Percentiles rank a stretch among this genome's conserved stretches.
These are phyloP conservation scores for Xerocomus minutiporus DNA, from an alignment of 1,284 basidiomycete species.

Conservation along the genomic window DNA sequence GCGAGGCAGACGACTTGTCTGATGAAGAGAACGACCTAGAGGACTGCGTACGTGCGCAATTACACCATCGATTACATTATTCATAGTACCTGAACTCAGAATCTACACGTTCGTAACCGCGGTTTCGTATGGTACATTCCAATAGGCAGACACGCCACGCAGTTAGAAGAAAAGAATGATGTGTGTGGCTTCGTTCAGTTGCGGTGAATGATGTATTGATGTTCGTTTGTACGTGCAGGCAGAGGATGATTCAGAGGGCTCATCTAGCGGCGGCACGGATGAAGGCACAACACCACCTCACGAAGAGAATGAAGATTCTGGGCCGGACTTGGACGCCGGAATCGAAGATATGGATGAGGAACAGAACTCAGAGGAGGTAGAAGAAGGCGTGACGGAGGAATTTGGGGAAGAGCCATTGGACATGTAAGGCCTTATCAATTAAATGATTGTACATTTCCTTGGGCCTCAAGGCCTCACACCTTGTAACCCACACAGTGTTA, in stretches of 20 bases:
- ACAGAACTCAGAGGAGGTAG: constrained; percentile 26
- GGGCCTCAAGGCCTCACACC: neutral
- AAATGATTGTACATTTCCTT: neutral
- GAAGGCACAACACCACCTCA: constrained; percentile 45
- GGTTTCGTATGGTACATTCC: constrained; percentile 68
- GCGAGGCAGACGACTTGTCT: constrained; percentile 80
- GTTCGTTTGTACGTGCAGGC: constrained; percentile 31
- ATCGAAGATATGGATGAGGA: constrained; percentile 72
- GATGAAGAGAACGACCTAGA: constrained; percentile 80
- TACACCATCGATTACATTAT: neutral
- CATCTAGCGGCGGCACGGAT: constrained; percentile 35
- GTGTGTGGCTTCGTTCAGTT: constrained; percentile 38
- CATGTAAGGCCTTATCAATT: constrained; percentile 3
- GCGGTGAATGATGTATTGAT: neutral
- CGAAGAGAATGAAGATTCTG: constrained; percentile 55
- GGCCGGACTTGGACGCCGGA: constrained; percentile 60
- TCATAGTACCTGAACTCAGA: constrained; percentile 37
- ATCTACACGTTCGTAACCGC: constrained; percentile 53
- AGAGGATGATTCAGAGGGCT: constrained; percentile 40
- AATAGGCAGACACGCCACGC: constrained; percentile 65
- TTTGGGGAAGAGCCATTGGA: constrained; percentile 32
- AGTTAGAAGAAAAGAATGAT: constrained; percentile 79
- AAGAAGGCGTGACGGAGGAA: constrained; percentile 27
- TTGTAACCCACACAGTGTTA: neutral
- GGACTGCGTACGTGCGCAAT: constrained; percentile 48